Evolutionary conservation across 768 basidiomycete genomes (phyloP).

Genomic region (Phanerodontia chrysosporium): DNA sequence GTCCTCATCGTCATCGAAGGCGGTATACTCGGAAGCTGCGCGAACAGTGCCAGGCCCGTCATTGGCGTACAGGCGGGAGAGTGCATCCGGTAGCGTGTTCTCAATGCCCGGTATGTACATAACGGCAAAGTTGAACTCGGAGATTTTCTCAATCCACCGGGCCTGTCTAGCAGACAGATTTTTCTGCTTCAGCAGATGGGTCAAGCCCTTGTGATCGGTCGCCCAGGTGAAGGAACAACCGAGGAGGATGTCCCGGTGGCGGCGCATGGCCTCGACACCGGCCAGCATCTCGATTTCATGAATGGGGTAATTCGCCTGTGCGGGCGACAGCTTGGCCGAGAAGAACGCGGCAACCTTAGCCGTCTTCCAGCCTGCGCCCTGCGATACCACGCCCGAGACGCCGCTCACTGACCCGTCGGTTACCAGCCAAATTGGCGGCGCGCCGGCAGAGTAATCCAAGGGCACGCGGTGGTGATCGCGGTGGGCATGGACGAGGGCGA

Average conservation of each 20-base stretch:
- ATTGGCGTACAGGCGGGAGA: slow-evolving; percentile 17
- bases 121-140: slow-evolving; percentile 27
- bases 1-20: too few species aligned
- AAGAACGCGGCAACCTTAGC: slow-evolving; percentile 22
- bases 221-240: slow-evolving; percentile 15
- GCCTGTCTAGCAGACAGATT: slow-evolving; percentile 22
- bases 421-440: slow-evolving; percentile 20
- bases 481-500: slow-evolving; percentile 6
- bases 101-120: slow-evolving; percentile 24
- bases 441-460: too few species aligned
- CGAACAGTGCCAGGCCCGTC: not conserved
- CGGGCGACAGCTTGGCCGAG: slow-evolving; percentile 24
- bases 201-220: slow-evolving; percentile 27
- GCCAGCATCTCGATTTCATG: slow-evolving; percentile 34
- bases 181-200: slow-evolving; percentile 18
- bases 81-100: slow-evolving; percentile 23
- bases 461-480: slow-evolving; percentile 8
- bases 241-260: slow-evolving; percentile 23
- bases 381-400: slow-evolving; percentile 14
- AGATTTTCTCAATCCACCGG: slow-evolving; percentile 24
- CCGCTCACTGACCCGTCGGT: slow-evolving; percentile 22
- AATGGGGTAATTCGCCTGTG: slow-evolving; percentile 31
- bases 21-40: not conserved
- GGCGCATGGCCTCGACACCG: slow-evolving; percentile 33
- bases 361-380: slow-evolving; percentile 17